Evolutionary conservation across 345 rosid genomes (phyloP).

Genomic region (Acer campestre): DNA sequence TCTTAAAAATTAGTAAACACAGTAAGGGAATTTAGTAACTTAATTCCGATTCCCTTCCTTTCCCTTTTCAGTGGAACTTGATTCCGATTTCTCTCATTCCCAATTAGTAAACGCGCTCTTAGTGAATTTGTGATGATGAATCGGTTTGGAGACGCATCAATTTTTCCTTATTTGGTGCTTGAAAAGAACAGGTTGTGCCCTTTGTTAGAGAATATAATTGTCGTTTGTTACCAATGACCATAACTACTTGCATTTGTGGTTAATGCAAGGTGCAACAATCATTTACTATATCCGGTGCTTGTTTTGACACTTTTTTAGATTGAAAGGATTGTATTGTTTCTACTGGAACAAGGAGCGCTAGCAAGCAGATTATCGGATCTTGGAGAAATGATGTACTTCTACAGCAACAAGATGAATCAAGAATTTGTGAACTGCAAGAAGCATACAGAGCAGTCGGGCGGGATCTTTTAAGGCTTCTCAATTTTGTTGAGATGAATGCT

Average conservation of each 20-base stretch:
- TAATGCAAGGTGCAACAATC: background rate
- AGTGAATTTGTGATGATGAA: background rate
- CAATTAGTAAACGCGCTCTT: too few species aligned
- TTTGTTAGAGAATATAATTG: too few species aligned
- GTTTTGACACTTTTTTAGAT: constrained; percentile 41
- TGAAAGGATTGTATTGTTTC: constrained; percentile 59
- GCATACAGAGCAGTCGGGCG: constrained; percentile 56
- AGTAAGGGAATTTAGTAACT: too few species aligned
- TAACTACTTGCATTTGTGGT: background rate
- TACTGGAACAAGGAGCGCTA: constrained; percentile 62
- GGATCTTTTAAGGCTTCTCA: constrained; percentile 66
- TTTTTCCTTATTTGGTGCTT: background rate
- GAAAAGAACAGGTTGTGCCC: background rate
- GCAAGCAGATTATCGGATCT: constrained; percentile 49
- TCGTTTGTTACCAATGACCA: background rate
- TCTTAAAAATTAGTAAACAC: too few species aligned
- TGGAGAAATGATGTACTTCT: constrained; percentile 47
- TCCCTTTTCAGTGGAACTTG: too few species aligned
- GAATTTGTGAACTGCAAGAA: constrained; percentile 51
- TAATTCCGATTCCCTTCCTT: too few species aligned
- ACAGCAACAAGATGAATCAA: constrained; percentile 43
- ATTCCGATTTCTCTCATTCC: too few species aligned
- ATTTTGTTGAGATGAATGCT: constrained; percentile 75
- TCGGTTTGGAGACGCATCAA: background rate
- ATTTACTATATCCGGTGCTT: constrained; percentile 1